These are phyloP conservation scores for Aquilaria agallochum DNA, from an alignment of 441 rosid species.

Conservation along the genomic window DNA sequence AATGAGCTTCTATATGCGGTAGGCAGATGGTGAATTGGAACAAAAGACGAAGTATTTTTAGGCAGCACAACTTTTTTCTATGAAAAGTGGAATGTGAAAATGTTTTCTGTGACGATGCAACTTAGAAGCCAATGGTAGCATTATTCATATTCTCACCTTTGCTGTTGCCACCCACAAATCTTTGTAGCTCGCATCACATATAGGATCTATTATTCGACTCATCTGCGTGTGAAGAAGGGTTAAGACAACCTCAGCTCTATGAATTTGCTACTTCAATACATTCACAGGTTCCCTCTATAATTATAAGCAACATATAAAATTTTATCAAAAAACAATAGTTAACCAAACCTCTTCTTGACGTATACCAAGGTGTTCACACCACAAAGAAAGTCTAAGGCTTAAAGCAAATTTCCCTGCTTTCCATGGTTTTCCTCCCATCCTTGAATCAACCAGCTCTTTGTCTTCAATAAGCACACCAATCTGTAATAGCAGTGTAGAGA, in stretches of 20 bases:
- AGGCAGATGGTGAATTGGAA: too few relatives aligned
- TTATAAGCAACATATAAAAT: background rate
- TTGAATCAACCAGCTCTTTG: slow-evolving; percentile 69
- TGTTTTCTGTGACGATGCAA: background rate
- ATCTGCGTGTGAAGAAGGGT: slow-evolving; percentile 31
- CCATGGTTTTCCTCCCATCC: slow-evolving; percentile 87
- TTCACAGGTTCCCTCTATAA: background rate
- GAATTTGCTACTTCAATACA: background rate
- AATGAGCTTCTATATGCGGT: too few relatives aligned
- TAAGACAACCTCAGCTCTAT: slow-evolving; percentile 9
- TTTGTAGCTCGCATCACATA: slow-evolving; percentile 77
- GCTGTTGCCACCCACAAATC: slow-evolving; percentile 79
- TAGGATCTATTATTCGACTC: slow-evolving; percentile 62
- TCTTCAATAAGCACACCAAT: slow-evolving; percentile 83
- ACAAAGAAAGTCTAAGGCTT: slow-evolving; percentile 81
- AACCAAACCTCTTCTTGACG: slow-evolving; percentile 54
- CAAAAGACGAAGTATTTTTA: too few relatives aligned
- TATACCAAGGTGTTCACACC: slow-evolving; percentile 96
- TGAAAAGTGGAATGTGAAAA: too few relatives aligned
- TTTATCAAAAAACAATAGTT: background rate
- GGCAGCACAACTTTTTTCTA: too few relatives aligned
- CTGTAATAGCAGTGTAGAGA: slow-evolving; percentile 27
- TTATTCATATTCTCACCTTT: slow-evolving; percentile 42
- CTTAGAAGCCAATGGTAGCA: background rate
- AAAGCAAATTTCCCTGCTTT: slow-evolving; percentile 77